Conservation (phyloP, 2,329 filamentous ascomycete genomes). For the Trichoderma sp. region DNA sequence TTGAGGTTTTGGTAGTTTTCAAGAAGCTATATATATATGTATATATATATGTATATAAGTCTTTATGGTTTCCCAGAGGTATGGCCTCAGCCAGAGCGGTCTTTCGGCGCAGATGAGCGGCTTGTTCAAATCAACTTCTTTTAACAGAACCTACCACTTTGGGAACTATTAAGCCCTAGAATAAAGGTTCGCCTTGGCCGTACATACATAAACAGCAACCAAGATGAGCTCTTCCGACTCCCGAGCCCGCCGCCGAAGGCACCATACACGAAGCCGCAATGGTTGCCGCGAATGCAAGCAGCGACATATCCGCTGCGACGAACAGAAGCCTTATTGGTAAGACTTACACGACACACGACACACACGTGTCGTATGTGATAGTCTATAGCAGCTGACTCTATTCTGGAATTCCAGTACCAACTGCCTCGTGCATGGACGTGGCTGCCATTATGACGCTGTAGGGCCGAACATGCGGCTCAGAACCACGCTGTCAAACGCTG, state of each 20-base stretch:
- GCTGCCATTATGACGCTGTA: background rate
- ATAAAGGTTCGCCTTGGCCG: background rate
- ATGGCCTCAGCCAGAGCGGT: background rate
- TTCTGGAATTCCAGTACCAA: background rate
- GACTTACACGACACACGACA: background rate
- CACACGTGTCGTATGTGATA: background rate
- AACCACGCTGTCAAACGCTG: background rate
- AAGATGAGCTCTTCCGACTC: slow-evolving; percentile 3
- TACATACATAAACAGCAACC: background rate
- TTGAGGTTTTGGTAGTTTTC: background rate
- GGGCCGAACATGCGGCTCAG: background rate
- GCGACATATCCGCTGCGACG: slow-evolving; percentile 10
- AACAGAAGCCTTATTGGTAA: slow-evolving; percentile 8
- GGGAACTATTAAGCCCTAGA: background rate
- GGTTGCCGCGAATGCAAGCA: slow-evolving; percentile 7
- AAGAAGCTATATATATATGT: background rate
- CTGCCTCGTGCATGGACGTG: background rate
- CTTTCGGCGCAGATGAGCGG: background rate
- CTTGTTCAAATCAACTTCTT: background rate
- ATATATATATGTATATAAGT: background rate
- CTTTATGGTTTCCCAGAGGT: background rate
- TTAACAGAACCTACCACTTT: background rate
- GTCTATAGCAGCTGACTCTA: background rate
- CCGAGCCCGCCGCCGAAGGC: background rate
- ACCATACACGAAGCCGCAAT: slow-evolving; percentile 9